These are phyloP conservation scores for Penicillium concentricum DNA, from an alignment of 2,329 filamentous ascomycete genomes.

Conservation along the genomic window DNA sequence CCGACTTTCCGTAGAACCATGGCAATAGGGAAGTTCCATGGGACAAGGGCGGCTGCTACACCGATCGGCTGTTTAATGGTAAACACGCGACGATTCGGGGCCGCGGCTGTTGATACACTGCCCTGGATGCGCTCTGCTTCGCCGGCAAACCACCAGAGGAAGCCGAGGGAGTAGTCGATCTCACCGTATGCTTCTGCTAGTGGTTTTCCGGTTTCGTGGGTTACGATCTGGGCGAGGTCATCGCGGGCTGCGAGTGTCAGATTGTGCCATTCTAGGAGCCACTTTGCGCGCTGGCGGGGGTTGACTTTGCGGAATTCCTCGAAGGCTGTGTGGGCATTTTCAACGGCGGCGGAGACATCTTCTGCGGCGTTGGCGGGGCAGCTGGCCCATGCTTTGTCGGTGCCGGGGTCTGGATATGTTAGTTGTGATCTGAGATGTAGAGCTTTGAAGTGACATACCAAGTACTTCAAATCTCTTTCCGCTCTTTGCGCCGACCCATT, in stretches of 20 bases:
- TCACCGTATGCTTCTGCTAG: slow-evolving; percentile 55
- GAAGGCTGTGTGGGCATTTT: slow-evolving; percentile 61
- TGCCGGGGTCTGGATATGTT: slow-evolving; percentile 49
- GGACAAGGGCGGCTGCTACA: slow-evolving; percentile 66
- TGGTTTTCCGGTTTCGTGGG: slow-evolving; percentile 62
- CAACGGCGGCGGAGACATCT: slow-evolving; percentile 62
- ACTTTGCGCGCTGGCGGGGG: slow-evolving; percentile 60
- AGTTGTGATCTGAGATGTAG: neutral
- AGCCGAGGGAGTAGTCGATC: slow-evolving; percentile 55
- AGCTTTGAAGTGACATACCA: slow-evolving; percentile 24
- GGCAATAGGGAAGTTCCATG: slow-evolving; percentile 71
- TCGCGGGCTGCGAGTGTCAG: slow-evolving; percentile 62
- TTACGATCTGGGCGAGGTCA: slow-evolving; percentile 63
- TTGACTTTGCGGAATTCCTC: slow-evolving; percentile 59
- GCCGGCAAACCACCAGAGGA: slow-evolving; percentile 60
- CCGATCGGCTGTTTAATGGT: slow-evolving; percentile 74
- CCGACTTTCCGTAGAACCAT: slow-evolving; percentile 67
- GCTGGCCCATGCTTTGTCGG: slow-evolving; percentile 51
- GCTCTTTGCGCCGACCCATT: slow-evolving; percentile 48
- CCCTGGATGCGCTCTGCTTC: slow-evolving; percentile 65
- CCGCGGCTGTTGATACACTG: slow-evolving; percentile 57
- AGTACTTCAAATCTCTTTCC: slow-evolving; percentile 53
- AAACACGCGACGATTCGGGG: slow-evolving; percentile 64
- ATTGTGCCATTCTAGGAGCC: slow-evolving; percentile 64
- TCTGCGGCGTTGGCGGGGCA: slow-evolving; percentile 53